phyloP scores from a whole-genome alignment of 2,329 filamentous ascomycete species.

The Botrytis sinoallii region DNA sequence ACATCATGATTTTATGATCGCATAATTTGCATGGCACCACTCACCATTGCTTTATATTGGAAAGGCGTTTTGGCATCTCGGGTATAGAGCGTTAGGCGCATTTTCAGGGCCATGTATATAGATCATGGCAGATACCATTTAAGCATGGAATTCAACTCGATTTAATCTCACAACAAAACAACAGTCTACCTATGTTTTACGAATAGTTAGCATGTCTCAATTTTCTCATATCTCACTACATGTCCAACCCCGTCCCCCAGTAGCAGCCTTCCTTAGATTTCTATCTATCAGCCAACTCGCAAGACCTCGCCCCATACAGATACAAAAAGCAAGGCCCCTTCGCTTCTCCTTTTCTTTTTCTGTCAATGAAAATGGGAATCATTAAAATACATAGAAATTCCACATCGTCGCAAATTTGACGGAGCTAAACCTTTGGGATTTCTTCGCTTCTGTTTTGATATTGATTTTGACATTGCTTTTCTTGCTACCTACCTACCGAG shows the following conservation, averaged over 20 bases:
- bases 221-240: not conserved
- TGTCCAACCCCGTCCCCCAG: not conserved
- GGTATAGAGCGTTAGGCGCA: slow-evolving; percentile 11
- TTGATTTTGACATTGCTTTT: no score
- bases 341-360: not conserved
- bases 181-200: no score
- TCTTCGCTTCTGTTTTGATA: not conserved
- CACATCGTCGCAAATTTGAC: not conserved
- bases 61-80: slow-evolving; percentile 10
- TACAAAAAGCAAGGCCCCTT: not conserved
- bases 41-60: not conserved
- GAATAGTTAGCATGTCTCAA: not conserved
- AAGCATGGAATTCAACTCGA: slow-evolving; percentile 12
- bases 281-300: not conserved
- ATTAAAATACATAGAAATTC: not conserved
- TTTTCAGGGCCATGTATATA: not conserved
- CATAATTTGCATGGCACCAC: not conserved
- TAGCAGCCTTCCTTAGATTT: not conserved
- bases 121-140: slow-evolving; percentile 9
- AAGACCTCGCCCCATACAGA: not conserved
- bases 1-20: not conserved
- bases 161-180: slow-evolving; percentile 25
- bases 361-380: not conserved
- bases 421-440: not conserved
- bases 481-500: no score